Conservation (phyloP, 495 filamentous ascomycete species). For the Trichoderma gamsii region DNA sequence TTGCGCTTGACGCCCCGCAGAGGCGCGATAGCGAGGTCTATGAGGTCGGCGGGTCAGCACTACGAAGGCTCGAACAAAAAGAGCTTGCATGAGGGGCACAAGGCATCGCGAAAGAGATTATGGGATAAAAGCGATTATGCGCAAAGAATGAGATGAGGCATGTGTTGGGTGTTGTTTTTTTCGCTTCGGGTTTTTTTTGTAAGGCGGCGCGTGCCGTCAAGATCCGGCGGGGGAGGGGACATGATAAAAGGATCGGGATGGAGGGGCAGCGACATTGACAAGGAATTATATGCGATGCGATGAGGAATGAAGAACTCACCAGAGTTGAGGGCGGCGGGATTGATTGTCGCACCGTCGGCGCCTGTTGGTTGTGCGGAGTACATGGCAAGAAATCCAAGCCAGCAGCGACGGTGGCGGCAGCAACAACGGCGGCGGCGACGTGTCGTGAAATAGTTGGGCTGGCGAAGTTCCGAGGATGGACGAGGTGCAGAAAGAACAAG, state of each 20-base stretch:
- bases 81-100: background rate
- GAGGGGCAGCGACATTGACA: slow-evolving; percentile 16
- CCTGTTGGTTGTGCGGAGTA: slow-evolving; percentile 51
- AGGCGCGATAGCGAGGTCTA: slow-evolving; percentile 35
- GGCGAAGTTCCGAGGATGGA: slow-evolving; percentile 34
- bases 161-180: slow-evolving; percentile 2
- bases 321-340: slow-evolving; percentile 48
- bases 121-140: slow-evolving; percentile 4
- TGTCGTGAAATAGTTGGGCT: slow-evolving; percentile 54
- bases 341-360: slow-evolving; percentile 53
- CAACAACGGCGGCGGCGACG: slow-evolving; percentile 44
- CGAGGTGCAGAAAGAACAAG: slow-evolving; percentile 31
- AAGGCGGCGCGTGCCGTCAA: background rate
- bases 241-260: slow-evolving; percentile 10
- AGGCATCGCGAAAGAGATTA: background rate
- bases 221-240: slow-evolving; percentile 12
- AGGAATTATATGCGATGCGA: slow-evolving; percentile 10
- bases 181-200: background rate
- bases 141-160: slow-evolving; percentile 10
- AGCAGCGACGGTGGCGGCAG: slow-evolving; percentile 36
- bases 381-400: slow-evolving; percentile 34
- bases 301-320: slow-evolving; percentile 34
- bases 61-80: background rate
- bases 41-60: slow-evolving; percentile 3
- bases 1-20: slow-evolving; percentile 85